Conservation (phyloP, 495 filamentous ascomycete species). For the Penicillium atrosanguineum region DNA sequence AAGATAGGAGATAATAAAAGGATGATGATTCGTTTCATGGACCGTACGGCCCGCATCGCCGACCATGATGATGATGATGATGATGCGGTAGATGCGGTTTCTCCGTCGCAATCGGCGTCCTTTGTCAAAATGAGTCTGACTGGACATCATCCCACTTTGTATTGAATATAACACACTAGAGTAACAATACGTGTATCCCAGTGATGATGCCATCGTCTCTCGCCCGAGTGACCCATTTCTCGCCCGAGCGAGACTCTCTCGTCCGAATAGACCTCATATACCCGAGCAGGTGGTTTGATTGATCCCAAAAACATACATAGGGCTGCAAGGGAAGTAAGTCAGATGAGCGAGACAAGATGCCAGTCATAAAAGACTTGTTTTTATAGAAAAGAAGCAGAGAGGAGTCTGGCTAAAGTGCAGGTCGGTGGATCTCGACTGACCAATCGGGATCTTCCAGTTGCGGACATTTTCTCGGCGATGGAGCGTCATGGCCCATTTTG, state of each 20-base stretch:
- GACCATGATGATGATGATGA: background rate
- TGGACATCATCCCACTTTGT: background rate
- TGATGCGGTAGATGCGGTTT: background rate
- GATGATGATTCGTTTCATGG: background rate
- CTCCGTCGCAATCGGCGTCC: background rate
- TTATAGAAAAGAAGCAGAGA: background rate
- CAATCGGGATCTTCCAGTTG: background rate
- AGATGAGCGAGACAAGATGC: background rate
- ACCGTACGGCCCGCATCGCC: background rate
- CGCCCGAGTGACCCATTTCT: conserved; percentile 19
- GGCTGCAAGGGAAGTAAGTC: background rate
- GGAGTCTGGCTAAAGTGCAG: background rate
- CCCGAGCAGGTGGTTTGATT: background rate
- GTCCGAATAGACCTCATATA: conserved; percentile 8
- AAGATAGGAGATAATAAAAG: background rate
- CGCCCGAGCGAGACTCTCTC: conserved; percentile 17
- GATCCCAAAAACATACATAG: background rate
- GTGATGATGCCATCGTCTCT: conserved; percentile 14
- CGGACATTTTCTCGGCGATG: background rate
- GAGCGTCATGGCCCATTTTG: background rate
- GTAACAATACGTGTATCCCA: conserved; percentile 5
- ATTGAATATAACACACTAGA: background rate
- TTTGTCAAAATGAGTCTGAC: background rate
- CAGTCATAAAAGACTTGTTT: background rate
- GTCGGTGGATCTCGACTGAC: background rate